A percentile compares a stretch with the other conserved stretches of the same genome.
These are phyloP conservation scores for Deinandra increscens DNA, from an alignment of 129 eudicot genomes.

Conservation along the genomic window DNA sequence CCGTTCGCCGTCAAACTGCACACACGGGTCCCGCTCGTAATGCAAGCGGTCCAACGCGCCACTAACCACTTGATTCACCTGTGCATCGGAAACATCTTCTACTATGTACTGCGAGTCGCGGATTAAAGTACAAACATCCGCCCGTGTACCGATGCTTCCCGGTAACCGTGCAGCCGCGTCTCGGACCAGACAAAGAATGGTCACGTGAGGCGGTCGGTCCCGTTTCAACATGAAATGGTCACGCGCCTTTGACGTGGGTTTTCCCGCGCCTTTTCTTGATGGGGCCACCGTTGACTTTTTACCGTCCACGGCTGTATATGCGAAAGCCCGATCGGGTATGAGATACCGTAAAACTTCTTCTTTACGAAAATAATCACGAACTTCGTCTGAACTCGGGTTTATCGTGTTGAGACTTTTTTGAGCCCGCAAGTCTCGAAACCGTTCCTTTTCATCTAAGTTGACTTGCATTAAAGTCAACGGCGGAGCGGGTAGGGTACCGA, in stretches of 20 bases:
- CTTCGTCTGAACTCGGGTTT: conserved; percentile 78
- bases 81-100: conserved; percentile 84
- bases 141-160: conserved; percentile 93
- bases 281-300: conserved; percentile 94
- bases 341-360: conserved; percentile 82
- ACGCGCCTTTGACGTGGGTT: conserved; percentile 97
- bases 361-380: conserved; percentile 73
- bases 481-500: conserved; percentile 88
- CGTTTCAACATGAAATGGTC: conserved; percentile 93
- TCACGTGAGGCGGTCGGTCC: conserved; percentile 97
- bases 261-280: conserved; percentile 91
- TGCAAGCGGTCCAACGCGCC: conserved; percentile 97
- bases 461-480: conserved; percentile 68
- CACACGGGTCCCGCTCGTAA: conserved; percentile 96
- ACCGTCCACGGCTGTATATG: conserved; percentile 91
- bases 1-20: conserved; percentile 79
- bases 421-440: conserved; percentile 90
- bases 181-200: conserved; percentile 88
- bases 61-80: conserved; percentile 92
- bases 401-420: conserved; percentile 89
- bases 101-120: conserved; percentile 92
- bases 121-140: conserved; percentile 91
- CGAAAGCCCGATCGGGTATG: conserved; percentile 87
- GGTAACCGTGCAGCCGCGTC: conserved; percentile 99
- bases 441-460: conserved; percentile 80